A percentile compares a stretch with the other conserved stretches of the same genome.
Conservation (phyloP, 2,329 filamentous ascomycete genomes). For the Ascochyta fabae region DNA sequence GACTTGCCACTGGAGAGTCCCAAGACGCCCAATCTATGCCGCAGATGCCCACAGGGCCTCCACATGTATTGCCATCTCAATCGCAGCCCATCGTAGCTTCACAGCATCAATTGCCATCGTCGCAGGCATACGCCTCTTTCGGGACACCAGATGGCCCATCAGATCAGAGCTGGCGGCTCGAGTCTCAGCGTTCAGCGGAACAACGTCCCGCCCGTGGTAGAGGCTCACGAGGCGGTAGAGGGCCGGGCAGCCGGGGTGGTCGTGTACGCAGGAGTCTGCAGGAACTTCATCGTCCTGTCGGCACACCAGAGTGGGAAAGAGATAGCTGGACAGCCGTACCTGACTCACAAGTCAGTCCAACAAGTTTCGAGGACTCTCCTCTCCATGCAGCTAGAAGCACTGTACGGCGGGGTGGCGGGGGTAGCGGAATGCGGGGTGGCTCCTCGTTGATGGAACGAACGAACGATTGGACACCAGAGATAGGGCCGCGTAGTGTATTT, state of each 20-base stretch:
- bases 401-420: slow-evolving; percentile 45
- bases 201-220: slow-evolving; percentile 43
- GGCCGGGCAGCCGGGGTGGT: slow-evolving; percentile 47
- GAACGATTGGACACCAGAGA: slow-evolving; percentile 31
- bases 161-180: slow-evolving; percentile 43
- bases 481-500: slow-evolving; percentile 4
- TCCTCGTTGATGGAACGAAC: slow-evolving; percentile 32
- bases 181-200: slow-evolving; percentile 39
- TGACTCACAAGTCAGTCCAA: slow-evolving; percentile 46
- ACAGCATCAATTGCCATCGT: slow-evolving; percentile 23
- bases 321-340: slow-evolving; percentile 44
- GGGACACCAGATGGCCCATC: slow-evolving; percentile 37
- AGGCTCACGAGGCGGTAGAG: slow-evolving; percentile 46
- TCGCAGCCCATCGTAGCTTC: slow-evolving; percentile 36
- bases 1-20: slow-evolving; percentile 41
- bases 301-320: slow-evolving; percentile 52
- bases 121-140: slow-evolving; percentile 34
- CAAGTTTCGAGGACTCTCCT: slow-evolving; percentile 44
- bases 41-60: slow-evolving; percentile 20
- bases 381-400: slow-evolving; percentile 36
- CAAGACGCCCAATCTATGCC: not conserved
- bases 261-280: slow-evolving; percentile 49
- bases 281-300: slow-evolving; percentile 32
- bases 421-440: slow-evolving; percentile 32
- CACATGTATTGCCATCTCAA: slow-evolving; percentile 37